Evolutionary conservation across 495 filamentous ascomycete species (phyloP), one percentile per base, ranked within the genome.

Genomic region (Penicillium antarcticum): DNA sequence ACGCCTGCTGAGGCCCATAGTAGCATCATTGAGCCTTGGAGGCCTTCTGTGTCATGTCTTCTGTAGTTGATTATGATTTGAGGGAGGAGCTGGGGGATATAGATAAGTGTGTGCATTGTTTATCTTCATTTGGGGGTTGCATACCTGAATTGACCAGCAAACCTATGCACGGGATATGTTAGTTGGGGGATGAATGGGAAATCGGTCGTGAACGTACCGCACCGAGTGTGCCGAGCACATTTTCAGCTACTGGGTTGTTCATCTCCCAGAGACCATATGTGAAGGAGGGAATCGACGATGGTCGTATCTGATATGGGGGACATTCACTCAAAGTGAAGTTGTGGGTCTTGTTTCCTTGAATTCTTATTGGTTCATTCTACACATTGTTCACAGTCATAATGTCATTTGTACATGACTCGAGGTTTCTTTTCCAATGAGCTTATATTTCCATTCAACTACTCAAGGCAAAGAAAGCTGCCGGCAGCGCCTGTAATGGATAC

Each of bases 21-120:
- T 14, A 86, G 69, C 82, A 86, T 85, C 82, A 87, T 86, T 4
- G 80, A 77, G 0, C 73, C 70, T 45, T 84, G 83, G 0, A 87
- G 62, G 10, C 83, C 82, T 31, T 67, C 71, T 0, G 82, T 81
- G 65, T 82, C 66, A 51, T 85, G 80, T 18, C 82, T 65, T 16
- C 76, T 74, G 52, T 83, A 81, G 60, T 87, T 87, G 55, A 85
- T 78, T 18, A 82, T 59, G 44, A 86, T 83, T 61, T 87, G 84
- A 5, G 84, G 83, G 24, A 86, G 69, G 26, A 87, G 73, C 78
- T 87, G 64, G 8, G 6, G 26, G 0, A 29, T 5, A 13, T 3
- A 9, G 13, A 37, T 63, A 52, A 56, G 37, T 14, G 35, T 16
- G 18, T 10, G 11, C 17, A 42, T 16, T 39, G 19, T 31, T 2